Evolutionary conservation across 2,329 filamentous ascomycete genomes (phyloP).

Genomic region (Diaporthe sp.): DNA sequence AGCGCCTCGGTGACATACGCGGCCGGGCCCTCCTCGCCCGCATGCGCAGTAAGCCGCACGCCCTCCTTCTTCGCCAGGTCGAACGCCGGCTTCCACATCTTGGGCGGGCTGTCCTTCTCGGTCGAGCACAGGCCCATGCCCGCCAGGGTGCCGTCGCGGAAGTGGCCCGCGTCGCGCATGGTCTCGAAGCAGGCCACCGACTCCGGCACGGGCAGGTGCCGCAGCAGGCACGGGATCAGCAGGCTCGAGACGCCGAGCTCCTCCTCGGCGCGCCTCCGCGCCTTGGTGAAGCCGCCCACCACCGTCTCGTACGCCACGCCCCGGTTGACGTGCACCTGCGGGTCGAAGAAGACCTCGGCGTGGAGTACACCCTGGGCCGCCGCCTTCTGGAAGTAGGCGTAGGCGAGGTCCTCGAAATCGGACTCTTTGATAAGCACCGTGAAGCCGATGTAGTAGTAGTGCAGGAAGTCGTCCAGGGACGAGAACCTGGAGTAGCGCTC

Average conservation of each 20-base stretch:
- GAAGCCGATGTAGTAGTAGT: slow-evolving; percentile 85
- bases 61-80: slow-evolving; percentile 63
- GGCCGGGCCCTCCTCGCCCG: slow-evolving; percentile 80
- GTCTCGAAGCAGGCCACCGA: slow-evolving; percentile 62
- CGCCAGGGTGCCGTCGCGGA: slow-evolving; percentile 51
- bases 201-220: slow-evolving; percentile 75
- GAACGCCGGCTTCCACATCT: slow-evolving; percentile 74
- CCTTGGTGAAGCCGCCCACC: slow-evolving; percentile 72
- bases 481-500: slow-evolving; percentile 77
- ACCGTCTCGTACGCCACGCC: slow-evolving; percentile 75
- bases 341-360: slow-evolving; percentile 86
- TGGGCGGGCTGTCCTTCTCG: slow-evolving; percentile 57
- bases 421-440: slow-evolving; percentile 72
- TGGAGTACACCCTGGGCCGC: slow-evolving; percentile 76
- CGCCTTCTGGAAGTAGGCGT: slow-evolving; percentile 77
- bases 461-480: slow-evolving; percentile 82
- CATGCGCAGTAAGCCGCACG: slow-evolving; percentile 78
- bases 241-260: slow-evolving; percentile 76
- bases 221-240: slow-evolving; percentile 80
- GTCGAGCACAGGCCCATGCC: slow-evolving; percentile 50
- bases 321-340: slow-evolving; percentile 78
- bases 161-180: slow-evolving; percentile 58
- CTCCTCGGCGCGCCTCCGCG: slow-evolving; percentile 69
- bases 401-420: slow-evolving; percentile 82
- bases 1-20: slow-evolving; percentile 75